Evolutionary conservation across 257 asterid genomes (phyloP), one percentile per base, ranked within the genome.

Genomic region (Forsythia viridissima): DNA sequence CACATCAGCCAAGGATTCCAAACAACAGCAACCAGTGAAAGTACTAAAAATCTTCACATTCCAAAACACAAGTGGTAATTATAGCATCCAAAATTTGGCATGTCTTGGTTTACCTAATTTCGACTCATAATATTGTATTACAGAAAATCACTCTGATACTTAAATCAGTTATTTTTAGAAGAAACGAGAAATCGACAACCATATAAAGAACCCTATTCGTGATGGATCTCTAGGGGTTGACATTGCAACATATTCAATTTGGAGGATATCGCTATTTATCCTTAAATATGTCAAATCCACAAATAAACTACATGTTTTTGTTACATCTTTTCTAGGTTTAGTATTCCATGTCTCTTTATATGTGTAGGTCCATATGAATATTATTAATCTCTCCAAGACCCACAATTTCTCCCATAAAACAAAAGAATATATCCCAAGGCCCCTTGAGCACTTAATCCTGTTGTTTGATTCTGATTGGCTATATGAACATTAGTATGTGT

Each of bases 1-100:
- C 94, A 87, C 94, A 84, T 88, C 91, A 88, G 87, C 86, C 73
- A 48, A 71, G 80, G 83, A 86, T 89, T 77, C 86, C 78, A 21
- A 1, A 76, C 83, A 85, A 80, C 74, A 75, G 75, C 73, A 68
- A 75, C 77, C 75, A 48, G 42, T 72, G 65, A 65, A 82, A 68
- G n/a, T 51, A 43, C 12, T 12, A 43, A 2, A 43, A 43, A 30
- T 30, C 65, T 57, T 57, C 12, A 57, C 70, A 21, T 9, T 63
- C 39, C 70, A 63, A 21, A 61, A 61, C 69, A 18, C 6, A 61
- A 21, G 39, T 61, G 69, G 39, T 20, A 57, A 6, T 57, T 57
- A 16, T n/a, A 61, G 69, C 37, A 24, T 61, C 37, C 69, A 79
- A 66, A 51, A 30, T 61, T 52, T 3, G 30, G 66, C 66, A n/a